phyloP scores from a whole-genome alignment of 2,329 filamentous ascomycete species.

The Calonectria hawksworthii region DNA sequence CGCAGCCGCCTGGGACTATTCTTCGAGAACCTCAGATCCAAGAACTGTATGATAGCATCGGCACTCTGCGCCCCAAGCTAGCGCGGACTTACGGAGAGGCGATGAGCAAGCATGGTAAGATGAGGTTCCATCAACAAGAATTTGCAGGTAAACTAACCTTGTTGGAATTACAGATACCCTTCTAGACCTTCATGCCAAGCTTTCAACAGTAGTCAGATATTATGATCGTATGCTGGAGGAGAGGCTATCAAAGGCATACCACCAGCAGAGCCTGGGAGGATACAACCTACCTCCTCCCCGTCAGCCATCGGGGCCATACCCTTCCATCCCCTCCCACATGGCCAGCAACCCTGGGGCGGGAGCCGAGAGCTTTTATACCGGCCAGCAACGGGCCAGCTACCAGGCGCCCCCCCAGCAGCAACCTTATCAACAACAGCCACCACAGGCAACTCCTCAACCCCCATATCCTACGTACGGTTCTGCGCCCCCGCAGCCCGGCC shows the following conservation, averaged over 20 bases:
- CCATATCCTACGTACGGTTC: conserved; percentile 62
- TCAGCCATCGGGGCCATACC: conserved; percentile 76
- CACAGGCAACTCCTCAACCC: conserved; percentile 48
- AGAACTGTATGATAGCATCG: conserved; percentile 97
- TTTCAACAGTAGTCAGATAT: conserved; percentile 96
- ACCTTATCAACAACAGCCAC: conserved; percentile 49
- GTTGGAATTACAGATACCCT: conserved; percentile 80
- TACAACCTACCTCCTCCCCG: conserved; percentile 70
- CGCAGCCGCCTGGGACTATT: conserved; percentile 95
- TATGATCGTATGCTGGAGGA: conserved; percentile 99
- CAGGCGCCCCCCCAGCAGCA: conserved; percentile 63
- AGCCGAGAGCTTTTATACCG: conserved; percentile 87
- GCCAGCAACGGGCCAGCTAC: conserved; percentile 67
- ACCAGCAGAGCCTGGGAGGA: conserved; percentile 79
- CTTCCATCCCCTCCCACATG: conserved; percentile 72
- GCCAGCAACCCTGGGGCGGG: conserved; percentile 61
- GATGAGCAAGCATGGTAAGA: conserved; percentile 97
- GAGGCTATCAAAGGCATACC: conserved; percentile 91
- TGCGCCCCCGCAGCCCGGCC: conserved; percentile 54
- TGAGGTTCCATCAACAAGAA: neutral
- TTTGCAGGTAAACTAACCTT: conserved; percentile 17
- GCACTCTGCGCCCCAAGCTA: conserved; percentile 91
- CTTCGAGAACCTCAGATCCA: conserved; percentile 98
- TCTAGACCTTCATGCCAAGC: conserved; percentile 92
- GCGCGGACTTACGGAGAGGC: conserved; percentile 97